Base-by-base conservation (phyloP, 2,329 filamentous ascomycete genomes). In the Chaetomiaceae sp. region DNA sequence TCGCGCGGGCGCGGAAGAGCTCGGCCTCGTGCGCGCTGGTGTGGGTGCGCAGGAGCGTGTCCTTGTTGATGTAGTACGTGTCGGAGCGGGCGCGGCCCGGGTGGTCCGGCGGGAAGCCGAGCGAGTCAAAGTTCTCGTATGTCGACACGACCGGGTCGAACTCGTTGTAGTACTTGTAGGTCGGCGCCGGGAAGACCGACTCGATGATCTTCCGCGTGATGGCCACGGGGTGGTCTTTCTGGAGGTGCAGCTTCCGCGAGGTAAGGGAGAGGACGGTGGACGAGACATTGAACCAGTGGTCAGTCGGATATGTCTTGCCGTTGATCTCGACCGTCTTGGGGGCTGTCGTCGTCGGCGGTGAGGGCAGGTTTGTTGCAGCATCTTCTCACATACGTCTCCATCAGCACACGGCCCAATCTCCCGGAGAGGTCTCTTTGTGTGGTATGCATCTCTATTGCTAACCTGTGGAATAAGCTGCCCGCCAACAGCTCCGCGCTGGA, bases 191-290 rank as follows among this genome's bases (percentile, higher is more conserved):
- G 66, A 97, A 99, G 55, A 86, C 84, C 48, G 88, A 89, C 72
- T 97, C 88, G 64, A 99, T 95, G 55, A 99, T 85, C 62, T 90
- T 82, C 34, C 93, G 84, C 10, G 93, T 97, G 62, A 97, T 95
- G 59, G 81, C 82, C 31, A 99, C 77, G 20, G 93, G 93, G 65
- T 99, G 93, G 68, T 96, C 85, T 55, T 85, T 81, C 64, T 93
- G 83, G n/a, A 95, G 78, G 69, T 99, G 93, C n/a, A 99, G 77
- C 48, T 81, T 83, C 55, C 89, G 86, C 41, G 83, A 78, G 42
- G 95, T 79, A 50, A 87, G 82, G 19, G 82, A 74, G 42, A 90
- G 72, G 56, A 99, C 91, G 49, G 84, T 86, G 21, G 78, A 62
- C 3, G 92, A 84, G 13, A 87, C 78, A 69, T 99, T 99, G 69